A percentile compares a stretch with the other conserved stretches of the same genome.
These are phyloP conservation scores for Ascochyta viciae-villosae DNA, from an alignment of 2,329 filamentous ascomycete genomes.

Conservation along the genomic window DNA sequence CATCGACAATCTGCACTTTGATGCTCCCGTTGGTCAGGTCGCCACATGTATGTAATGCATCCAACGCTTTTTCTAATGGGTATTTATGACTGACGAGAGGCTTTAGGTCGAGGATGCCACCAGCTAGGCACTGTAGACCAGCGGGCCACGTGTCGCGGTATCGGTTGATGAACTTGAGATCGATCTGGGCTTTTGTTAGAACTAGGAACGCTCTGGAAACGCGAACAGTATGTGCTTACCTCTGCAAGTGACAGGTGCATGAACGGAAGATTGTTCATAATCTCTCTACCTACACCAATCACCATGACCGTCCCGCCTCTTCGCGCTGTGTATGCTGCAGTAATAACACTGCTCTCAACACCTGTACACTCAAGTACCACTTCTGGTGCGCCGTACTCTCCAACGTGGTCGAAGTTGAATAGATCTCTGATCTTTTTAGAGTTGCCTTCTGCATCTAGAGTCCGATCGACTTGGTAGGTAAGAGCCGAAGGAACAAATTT, in stretches of 20 bases:
- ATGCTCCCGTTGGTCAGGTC: slow-evolving; percentile 63
- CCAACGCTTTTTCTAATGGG: slow-evolving; percentile 66
- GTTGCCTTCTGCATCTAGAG: slow-evolving; percentile 57
- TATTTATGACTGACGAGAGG: slow-evolving; percentile 69
- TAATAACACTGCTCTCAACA: slow-evolving; percentile 68
- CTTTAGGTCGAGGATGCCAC: slow-evolving; percentile 67
- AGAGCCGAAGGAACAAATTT: slow-evolving; percentile 62
- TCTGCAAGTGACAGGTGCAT: slow-evolving; percentile 71
- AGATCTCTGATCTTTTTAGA: slow-evolving; percentile 61
- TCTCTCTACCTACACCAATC: slow-evolving; percentile 67
- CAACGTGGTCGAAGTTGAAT: slow-evolving; percentile 53
- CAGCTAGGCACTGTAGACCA: slow-evolving; percentile 66
- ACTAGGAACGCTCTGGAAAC: background rate
- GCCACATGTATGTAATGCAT: slow-evolving; percentile 63
- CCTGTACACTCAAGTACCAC: slow-evolving; percentile 71
- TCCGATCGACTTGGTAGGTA: slow-evolving; percentile 62
- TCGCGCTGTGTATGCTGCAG: slow-evolving; percentile 63
- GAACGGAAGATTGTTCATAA: slow-evolving; percentile 71
- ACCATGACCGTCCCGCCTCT: slow-evolving; percentile 68
- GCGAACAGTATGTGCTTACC: slow-evolving; percentile 43
- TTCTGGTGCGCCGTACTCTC: slow-evolving; percentile 65
- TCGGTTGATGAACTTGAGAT: slow-evolving; percentile 74
- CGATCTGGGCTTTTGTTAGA: slow-evolving; percentile 56
- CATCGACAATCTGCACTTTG: slow-evolving; percentile 67
- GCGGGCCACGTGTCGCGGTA: slow-evolving; percentile 75